Conservation (phyloP, 352 stramenopile species). For the Phytopythium oedochilum region DNA sequence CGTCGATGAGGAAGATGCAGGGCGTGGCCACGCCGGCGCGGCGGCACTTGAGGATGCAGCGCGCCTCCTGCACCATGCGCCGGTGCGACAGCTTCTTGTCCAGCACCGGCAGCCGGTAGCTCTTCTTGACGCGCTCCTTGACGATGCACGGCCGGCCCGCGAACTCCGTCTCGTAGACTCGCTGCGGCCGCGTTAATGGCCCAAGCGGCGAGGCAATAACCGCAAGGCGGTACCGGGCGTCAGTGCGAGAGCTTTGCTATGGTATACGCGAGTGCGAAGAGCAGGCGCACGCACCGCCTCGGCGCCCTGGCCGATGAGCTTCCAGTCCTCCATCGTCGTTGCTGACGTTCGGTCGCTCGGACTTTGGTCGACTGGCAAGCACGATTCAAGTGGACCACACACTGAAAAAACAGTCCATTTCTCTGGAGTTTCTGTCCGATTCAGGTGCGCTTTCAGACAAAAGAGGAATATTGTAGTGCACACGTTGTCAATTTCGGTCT, state of each 20-base stretch:
- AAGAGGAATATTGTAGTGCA: too few relatives aligned
- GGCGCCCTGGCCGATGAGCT: constrained; percentile 75
- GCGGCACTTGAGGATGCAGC: constrained; percentile 81
- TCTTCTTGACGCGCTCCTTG: constrained; percentile 84
- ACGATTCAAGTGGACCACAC: too few relatives aligned
- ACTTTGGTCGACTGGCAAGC: too few relatives aligned
- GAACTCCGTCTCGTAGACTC: constrained; percentile 76
- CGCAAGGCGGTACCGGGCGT: background rate
- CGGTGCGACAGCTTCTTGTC: constrained; percentile 80
- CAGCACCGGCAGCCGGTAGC: constrained; percentile 67
- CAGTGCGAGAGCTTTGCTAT: too few relatives aligned
- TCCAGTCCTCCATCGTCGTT: constrained; percentile 36
- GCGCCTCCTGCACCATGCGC: constrained; percentile 73
- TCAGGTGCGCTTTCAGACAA: too few relatives aligned
- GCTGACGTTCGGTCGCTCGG: too few relatives aligned
- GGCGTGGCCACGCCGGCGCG: constrained; percentile 64
- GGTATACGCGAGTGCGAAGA: background rate
- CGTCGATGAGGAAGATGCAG: constrained; percentile 76
- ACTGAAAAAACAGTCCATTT: too few relatives aligned
- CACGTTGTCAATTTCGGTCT: too few relatives aligned
- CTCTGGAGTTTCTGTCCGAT: too few relatives aligned
- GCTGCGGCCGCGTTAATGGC: constrained; percentile 18
- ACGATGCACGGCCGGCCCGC: constrained; percentile 60
- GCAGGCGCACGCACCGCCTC: constrained; percentile 48
- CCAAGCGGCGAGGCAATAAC: background rate